A percentile compares a stretch with the other conserved stretches of the same genome.
Conservation (phyloP, 352 stramenopile genomes). For the Peronospora belbahrii region DNA sequence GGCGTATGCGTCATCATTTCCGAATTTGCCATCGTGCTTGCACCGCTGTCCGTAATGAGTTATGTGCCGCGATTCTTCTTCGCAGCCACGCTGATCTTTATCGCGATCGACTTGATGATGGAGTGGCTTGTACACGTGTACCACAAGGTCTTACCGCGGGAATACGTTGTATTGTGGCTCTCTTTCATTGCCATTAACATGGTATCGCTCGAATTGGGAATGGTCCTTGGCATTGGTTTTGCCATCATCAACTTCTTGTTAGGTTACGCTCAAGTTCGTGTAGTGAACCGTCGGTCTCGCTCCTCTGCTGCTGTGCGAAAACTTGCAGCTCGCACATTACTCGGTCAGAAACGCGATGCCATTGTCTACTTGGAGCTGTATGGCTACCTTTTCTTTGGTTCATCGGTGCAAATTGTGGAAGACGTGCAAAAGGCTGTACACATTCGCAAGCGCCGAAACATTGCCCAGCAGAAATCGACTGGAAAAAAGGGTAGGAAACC, state of each 20-base stretch:
- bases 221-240: constrained; percentile 88
- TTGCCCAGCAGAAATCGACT: constrained; percentile 14
- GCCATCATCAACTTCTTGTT: constrained; percentile 83
- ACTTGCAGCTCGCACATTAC: constrained; percentile 47
- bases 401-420: constrained; percentile 72
- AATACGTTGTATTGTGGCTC: constrained; percentile 90
- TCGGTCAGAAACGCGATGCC: constrained; percentile 56
- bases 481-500: constrained; percentile 12
- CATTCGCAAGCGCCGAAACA: constrained; percentile 35
- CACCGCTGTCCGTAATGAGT: constrained; percentile 91
- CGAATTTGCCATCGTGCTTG: constrained; percentile 83
- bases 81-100: constrained; percentile 93
- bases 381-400: constrained; percentile 83
- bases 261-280: constrained; percentile 65
- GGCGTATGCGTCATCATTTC: constrained; percentile 85
- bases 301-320: constrained; percentile 60
- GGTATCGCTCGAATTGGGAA: constrained; percentile 93
- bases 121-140: constrained; percentile 93
- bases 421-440: constrained; percentile 73
- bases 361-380: constrained; percentile 80
- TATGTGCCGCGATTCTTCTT: constrained; percentile 97
- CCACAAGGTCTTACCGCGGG: constrained; percentile 71
- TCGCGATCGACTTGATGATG: constrained; percentile 94
- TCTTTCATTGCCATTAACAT: constrained; percentile 94
- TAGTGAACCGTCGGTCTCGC: constrained; percentile 53